phyloP scores from a whole-genome alignment of 2,329 filamentous ascomycete species.

The Leptodontidium sp. region DNA sequence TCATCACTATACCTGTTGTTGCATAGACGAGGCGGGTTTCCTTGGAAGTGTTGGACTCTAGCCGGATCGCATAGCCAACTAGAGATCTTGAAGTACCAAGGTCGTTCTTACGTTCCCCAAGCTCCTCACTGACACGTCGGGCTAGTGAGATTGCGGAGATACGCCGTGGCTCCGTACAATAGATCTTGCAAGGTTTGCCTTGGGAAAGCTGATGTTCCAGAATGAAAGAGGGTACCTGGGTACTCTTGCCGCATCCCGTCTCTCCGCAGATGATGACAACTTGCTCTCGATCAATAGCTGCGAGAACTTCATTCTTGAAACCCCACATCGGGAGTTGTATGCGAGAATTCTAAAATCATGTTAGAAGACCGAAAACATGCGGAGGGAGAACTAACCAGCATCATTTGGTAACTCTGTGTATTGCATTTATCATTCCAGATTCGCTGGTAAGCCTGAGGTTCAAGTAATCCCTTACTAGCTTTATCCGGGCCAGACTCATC shows the following conservation, averaged over 20 bases:
- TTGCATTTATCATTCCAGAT: constrained; percentile 67
- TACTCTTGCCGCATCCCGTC: constrained; percentile 97
- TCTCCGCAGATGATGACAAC: constrained; percentile 95
- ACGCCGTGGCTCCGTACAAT: constrained; percentile 92
- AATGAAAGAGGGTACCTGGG: constrained; percentile 93
- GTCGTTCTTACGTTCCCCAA: constrained; percentile 85
- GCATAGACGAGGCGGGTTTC: constrained; percentile 90
- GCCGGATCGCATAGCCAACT: constrained; percentile 91
- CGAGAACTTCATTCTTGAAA: constrained; percentile 80
- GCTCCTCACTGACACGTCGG: constrained; percentile 90
- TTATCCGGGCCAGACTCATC: constrained; percentile 55
- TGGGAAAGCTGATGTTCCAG: constrained; percentile 86
- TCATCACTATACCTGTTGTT: constrained; percentile 91
- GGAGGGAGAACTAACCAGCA: constrained; percentile 65
- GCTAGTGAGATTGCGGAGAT: constrained; percentile 97
- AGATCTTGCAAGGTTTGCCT: constrained; percentile 87
- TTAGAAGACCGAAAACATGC: constrained; percentile 43
- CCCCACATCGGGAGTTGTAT: constrained; percentile 89
- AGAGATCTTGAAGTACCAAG: constrained; percentile 84
- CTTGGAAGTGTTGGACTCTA: constrained; percentile 85
- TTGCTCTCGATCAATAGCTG: constrained; percentile 79
- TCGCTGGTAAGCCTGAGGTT: constrained; percentile 55
- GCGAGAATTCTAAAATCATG: constrained; percentile 59
- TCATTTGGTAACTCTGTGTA: constrained; percentile 73
- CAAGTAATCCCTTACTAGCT: constrained; percentile 40